Conservation (phyloP, 148 eudicot genomes). For the Vaccinium darrowii region DNA sequence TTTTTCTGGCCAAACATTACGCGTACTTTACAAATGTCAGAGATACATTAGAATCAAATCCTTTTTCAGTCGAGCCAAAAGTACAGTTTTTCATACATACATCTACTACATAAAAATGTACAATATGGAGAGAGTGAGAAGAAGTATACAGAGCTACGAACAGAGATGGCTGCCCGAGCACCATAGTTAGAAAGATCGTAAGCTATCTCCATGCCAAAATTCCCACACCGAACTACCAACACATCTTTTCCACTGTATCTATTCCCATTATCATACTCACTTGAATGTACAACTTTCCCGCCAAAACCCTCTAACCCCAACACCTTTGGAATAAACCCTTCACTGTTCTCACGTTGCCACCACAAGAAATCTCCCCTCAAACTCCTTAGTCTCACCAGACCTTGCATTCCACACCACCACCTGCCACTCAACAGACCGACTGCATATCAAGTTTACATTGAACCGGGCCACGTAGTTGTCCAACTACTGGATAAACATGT, state of each 20-base stretch:
- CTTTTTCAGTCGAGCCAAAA: not conserved
- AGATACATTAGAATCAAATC: no score
- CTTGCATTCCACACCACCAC: no score
- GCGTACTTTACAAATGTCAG: no score
- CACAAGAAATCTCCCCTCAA: constrained; percentile 21
- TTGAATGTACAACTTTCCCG: constrained; percentile 2
- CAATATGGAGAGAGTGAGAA: not conserved
- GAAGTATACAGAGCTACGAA: constrained; percentile 15
- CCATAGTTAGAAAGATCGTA: constrained; percentile 16
- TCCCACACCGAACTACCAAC: constrained; percentile 24
- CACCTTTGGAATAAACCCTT: constrained; percentile 21
- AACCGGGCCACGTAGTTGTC: constrained; percentile 23
- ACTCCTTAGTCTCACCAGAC: constrained; percentile 6
- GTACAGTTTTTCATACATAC: not conserved
- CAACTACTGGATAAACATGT: constrained; percentile 14
- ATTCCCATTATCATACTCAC: constrained; percentile 11
- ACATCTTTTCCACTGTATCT: constrained; percentile 11
- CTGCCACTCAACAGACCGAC: constrained; percentile 11
- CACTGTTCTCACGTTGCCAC: constrained; percentile 29
- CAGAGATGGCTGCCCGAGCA: constrained; percentile 15
- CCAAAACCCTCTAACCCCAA: constrained; percentile 19
- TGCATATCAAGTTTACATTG: not conserved
- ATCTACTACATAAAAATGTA: not conserved
- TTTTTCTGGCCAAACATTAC: not conserved
- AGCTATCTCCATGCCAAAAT: constrained; percentile 26